Base-by-base conservation (phyloP, 2,329 filamentous ascomycete genomes). In the Diaporthe vexans region DNA sequence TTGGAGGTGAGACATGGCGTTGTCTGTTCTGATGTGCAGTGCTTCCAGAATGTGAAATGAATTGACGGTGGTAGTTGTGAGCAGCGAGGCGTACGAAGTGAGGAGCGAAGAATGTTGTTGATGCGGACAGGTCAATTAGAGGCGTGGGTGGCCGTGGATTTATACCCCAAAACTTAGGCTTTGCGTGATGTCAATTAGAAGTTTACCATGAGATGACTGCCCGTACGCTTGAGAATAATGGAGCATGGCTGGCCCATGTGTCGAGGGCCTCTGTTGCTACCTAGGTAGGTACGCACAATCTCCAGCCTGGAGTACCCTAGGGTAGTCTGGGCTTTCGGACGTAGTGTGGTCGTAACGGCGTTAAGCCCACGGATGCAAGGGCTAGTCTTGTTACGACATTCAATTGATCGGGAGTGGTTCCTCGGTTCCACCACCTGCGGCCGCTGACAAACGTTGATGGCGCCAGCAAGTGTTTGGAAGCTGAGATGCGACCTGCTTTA, bases 1-100 rank as follows among this genome's bases (percentile, higher is more conserved):
- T 15, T 84, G 83, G 17, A 84, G 73, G 54, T 74, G 65, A 74
- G 79, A 79, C 80, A 81, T 82, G 51, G 15, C 26, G 26, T 19
- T 51, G 26, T 3, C 6, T 35, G 29, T 1, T 63, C 6, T 40
- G 59, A 33, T 48, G 11, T 65, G 59, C 17, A 6, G 5, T 3
- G 33, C 7, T 33, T 17, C 11, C n/a, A 9, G 61, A 8, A 24
- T 51, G 26, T n/a, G 46, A 37, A 21, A 5, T 35, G 21, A 51
- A 24, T 35, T 1, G 10, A 6, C 19, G 35, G 43, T 24, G 29
- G 43, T 10, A 10, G 19, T 26, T 51, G 19, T 35, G 43, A 35
- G 26, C 26, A 10, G 21, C 21, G 46, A 48, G 15, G 35, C 7
- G 35, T 37, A 11, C 7, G 35, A 11, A 4, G 35, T 11, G 19